A percentile compares a stretch with the other conserved stretches of the same genome.
Conservation (phyloP, 2,329 filamentous ascomycete genomes). For the Harringtonia lauricola region DNA sequence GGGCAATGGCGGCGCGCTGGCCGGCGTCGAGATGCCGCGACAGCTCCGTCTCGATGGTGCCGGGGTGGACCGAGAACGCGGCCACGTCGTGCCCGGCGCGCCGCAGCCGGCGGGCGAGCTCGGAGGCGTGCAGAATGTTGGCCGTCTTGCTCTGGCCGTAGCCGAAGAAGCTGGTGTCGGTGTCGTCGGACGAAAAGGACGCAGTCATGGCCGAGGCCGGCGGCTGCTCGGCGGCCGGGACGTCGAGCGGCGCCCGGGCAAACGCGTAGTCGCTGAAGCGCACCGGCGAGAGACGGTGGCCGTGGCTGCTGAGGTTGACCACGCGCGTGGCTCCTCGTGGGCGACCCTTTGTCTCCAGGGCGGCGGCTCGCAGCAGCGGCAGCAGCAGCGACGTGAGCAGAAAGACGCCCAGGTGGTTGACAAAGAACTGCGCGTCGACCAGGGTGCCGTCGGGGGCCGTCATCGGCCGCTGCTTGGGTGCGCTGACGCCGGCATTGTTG, state of each 20-base stretch:
- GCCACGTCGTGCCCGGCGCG: slow-evolving; percentile 12
- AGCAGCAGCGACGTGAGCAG: slow-evolving; percentile 34
- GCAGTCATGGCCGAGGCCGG: slow-evolving; percentile 1
- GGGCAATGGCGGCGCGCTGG: slow-evolving; percentile 14
- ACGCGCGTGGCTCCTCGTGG: slow-evolving; percentile 20
- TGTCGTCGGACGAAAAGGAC: neutral
- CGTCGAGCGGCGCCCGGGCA: slow-evolving; percentile 24
- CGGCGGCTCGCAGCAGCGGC: slow-evolving; percentile 25
- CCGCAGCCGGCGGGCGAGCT: slow-evolving; percentile 20
- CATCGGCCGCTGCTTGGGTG: slow-evolving; percentile 19
- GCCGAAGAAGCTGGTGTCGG: slow-evolving; percentile 22
- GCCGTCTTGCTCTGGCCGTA: slow-evolving; percentile 38
- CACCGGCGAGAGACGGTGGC: slow-evolving; percentile 25
- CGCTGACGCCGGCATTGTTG: slow-evolving; percentile 29
- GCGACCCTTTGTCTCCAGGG: slow-evolving; percentile 6
- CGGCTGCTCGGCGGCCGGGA: slow-evolving; percentile 14
- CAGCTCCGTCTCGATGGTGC: slow-evolving; percentile 18
- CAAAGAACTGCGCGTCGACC: slow-evolving; percentile 13
- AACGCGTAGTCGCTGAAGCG: slow-evolving; percentile 31
- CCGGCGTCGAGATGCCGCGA: slow-evolving; percentile 16
- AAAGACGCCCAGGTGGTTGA: slow-evolving; percentile 37
- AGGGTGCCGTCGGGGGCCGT: slow-evolving; percentile 19
- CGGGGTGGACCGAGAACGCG: slow-evolving; percentile 24
- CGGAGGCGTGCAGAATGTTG: slow-evolving; percentile 29
- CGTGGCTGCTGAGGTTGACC: slow-evolving; percentile 29